phyloP scores from a whole-genome alignment of 1,284 basidiomycete species.

The Fomitopsis pinicola region DNA sequence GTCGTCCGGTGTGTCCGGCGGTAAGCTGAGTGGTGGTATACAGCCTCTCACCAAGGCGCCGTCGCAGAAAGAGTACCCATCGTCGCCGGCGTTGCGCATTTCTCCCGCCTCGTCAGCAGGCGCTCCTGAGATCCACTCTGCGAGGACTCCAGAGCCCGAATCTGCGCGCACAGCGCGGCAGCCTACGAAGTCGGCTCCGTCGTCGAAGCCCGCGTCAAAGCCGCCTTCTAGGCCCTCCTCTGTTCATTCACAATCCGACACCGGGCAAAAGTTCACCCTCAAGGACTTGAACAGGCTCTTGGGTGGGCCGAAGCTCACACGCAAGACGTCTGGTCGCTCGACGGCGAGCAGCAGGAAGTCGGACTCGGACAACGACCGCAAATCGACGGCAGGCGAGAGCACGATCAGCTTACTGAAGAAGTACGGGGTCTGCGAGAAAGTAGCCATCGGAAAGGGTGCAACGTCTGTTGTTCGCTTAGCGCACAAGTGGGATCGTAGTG shows the following conservation, averaged over 20 bases:
- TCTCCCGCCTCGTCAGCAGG: slow-evolving; percentile 24
- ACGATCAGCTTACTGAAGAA: slow-evolving; percentile 75
- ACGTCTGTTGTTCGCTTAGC: slow-evolving; percentile 95
- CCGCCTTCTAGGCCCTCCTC: slow-evolving; percentile 23
- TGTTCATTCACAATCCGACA: slow-evolving; percentile 41
- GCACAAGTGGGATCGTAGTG: slow-evolving; percentile 96
- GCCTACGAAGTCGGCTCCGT: slow-evolving; percentile 11
- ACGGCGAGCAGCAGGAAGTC: slow-evolving; percentile 61
- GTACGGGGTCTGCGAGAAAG: slow-evolving; percentile 96
- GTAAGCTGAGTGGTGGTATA: slow-evolving; percentile 30
- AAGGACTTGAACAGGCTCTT: slow-evolving; percentile 66
- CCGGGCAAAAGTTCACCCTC: slow-evolving; percentile 74
- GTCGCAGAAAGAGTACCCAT: slow-evolving; percentile 7
- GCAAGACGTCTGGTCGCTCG: slow-evolving; percentile 70
- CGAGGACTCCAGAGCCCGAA: slow-evolving; percentile 15
- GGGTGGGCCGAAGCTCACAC: slow-evolving; percentile 61
- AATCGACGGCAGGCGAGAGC: slow-evolving; percentile 59
- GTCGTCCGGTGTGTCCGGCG: slow-evolving; percentile 49
- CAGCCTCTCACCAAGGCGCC: slow-evolving; percentile 19
- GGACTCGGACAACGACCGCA: slow-evolving; percentile 62
- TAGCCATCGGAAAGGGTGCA: slow-evolving; percentile 96
- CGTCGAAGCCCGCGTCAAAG: neutral
- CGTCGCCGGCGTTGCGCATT: slow-evolving; percentile 23
- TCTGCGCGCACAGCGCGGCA: slow-evolving; percentile 19
- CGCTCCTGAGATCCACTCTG: slow-evolving; percentile 1